Percentiles rank a stretch among this genome's conserved stretches.
Conservation (phyloP, 2,329 filamentous ascomycete genomes). For the Myriosclerotinia curreyana region DNA sequence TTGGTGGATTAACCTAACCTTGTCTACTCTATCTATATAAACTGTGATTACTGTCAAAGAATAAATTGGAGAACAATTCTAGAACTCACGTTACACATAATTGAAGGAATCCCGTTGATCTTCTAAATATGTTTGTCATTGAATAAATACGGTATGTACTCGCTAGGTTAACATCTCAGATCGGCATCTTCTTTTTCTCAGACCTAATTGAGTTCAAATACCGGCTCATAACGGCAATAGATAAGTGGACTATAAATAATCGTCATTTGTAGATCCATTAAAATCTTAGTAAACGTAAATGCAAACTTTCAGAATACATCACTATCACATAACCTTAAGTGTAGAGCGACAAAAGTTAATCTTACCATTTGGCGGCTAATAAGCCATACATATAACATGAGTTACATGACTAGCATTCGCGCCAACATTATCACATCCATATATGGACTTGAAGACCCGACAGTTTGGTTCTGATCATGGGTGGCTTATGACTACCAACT, state of each 20-base stretch:
- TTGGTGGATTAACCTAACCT: neutral
- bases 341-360: neutral
- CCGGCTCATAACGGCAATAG: neutral
- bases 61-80: neutral
- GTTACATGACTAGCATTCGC: neutral
- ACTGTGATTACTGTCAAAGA: neutral
- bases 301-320: neutral
- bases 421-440: neutral
- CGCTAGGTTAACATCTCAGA: no score
- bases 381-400: neutral
- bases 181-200: neutral
- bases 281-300: neutral
- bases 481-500: constrained; percentile 11
- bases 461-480: constrained; percentile 14
- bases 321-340: constrained; percentile 6
- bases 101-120: neutral
- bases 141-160: no score
- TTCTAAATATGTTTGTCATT: neutral
- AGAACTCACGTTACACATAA: neutral
- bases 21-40: neutral
- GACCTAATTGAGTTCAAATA: neutral
- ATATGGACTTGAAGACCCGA: neutral
- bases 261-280: neutral
- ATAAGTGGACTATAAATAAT: neutral
- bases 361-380: constrained; percentile 6